Percentiles rank a stretch among this genome's conserved stretches.
Conservation (phyloP, 495 filamentous ascomycete genomes). For the Cenococcum geophilum region DNA sequence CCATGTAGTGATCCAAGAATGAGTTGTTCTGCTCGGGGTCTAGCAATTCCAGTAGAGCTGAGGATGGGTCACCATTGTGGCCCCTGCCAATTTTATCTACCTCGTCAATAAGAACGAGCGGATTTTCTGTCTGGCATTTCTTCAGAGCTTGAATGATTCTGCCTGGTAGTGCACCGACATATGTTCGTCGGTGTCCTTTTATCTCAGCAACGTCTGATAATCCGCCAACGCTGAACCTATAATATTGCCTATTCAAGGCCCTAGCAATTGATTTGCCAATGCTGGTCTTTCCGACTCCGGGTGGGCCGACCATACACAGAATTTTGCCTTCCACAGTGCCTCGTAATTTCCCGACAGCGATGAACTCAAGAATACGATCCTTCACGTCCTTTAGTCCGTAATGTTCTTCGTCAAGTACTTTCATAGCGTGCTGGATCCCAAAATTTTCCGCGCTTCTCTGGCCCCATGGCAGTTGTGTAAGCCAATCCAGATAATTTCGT, state of each 20-base stretch:
- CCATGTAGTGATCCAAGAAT: constrained; percentile 98
- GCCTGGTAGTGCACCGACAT: constrained; percentile 92
- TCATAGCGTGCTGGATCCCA: constrained; percentile 81
- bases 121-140: constrained; percentile 98
- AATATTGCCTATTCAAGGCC: constrained; percentile 91
- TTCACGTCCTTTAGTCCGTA: constrained; percentile 98
- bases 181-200: constrained; percentile 94
- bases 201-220: constrained; percentile 98
- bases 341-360: constrained; percentile 94
- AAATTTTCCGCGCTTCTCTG: constrained; percentile 95
- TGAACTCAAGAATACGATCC: constrained; percentile 97
- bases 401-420: constrained; percentile 92
- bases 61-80: constrained; percentile 93
- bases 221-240: constrained; percentile 95
- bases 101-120: constrained; percentile 93
- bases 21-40: constrained; percentile 97
- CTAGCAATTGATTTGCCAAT: constrained; percentile 97
- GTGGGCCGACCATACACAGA: constrained; percentile 93
- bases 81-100: constrained; percentile 96
- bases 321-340: constrained; percentile 99
- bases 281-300: constrained; percentile 95
- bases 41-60: constrained; percentile 86
- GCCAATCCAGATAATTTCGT: constrained; percentile 97
- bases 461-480: constrained; percentile 97
- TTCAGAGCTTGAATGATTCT: constrained; percentile 97